Evolutionary conservation across 352 stramenopile genomes (phyloP).

Genomic region (Phytophthora rubi): DNA sequence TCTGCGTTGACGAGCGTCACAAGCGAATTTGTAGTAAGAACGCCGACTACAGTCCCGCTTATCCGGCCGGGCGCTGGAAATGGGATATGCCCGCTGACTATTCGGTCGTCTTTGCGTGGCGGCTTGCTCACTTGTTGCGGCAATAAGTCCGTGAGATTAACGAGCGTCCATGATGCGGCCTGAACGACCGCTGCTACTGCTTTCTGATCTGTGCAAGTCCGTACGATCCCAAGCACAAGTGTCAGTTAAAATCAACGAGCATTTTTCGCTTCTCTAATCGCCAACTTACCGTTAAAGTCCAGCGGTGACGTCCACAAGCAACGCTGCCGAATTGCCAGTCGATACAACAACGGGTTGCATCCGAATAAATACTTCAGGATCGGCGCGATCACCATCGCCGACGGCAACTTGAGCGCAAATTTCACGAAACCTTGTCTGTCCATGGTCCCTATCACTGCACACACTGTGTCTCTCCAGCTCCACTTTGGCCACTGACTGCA

Average conservation of each 20-base stretch:
- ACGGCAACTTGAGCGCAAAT: constrained; percentile 45
- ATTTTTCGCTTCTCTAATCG: no score
- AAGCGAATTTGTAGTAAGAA: constrained; percentile 43
- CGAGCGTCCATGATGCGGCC: constrained; percentile 36
- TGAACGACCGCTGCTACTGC: constrained; percentile 39
- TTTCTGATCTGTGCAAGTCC: constrained; percentile 36
- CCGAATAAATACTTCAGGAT: constrained; percentile 54
- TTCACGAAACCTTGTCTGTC: constrained; percentile 46
- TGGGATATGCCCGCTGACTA: constrained; percentile 43
- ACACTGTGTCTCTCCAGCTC: constrained; percentile 41
- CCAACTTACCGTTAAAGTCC: constrained; percentile 34
- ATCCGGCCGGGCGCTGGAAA: constrained; percentile 36
- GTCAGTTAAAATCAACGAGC: not conserved
- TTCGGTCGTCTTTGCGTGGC: constrained; percentile 34
- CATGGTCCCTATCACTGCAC: constrained; percentile 40
- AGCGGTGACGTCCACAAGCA: constrained; percentile 50
- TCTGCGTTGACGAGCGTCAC: constrained; percentile 49
- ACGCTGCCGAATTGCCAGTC: constrained; percentile 38
- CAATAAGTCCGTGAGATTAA: constrained; percentile 33
- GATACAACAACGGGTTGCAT: constrained; percentile 51
- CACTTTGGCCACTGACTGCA: constrained; percentile 43
- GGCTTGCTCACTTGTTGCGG: constrained; percentile 36
- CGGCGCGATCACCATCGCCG: constrained; percentile 38
- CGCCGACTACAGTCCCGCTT: constrained; percentile 36
- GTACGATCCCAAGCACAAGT: not conserved